Conservation (phyloP, 2,329 filamentous ascomycete species). For the Monilinia fructigena region DNA sequence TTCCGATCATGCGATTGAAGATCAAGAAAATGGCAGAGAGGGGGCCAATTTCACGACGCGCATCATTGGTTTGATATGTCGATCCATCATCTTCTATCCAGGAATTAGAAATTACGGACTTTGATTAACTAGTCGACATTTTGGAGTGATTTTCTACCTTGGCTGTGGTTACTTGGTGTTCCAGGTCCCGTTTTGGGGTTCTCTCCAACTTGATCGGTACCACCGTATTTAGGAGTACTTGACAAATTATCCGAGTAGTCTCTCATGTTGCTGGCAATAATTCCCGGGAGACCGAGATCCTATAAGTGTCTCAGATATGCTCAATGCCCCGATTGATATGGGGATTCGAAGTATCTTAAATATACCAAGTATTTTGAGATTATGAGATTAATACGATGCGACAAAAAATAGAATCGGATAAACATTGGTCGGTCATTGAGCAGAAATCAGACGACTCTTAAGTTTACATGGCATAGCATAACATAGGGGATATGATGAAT, state of each 20-base stretch:
- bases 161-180: constrained; percentile 6
- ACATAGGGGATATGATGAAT: background rate
- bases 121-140: background rate
- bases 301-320: background rate
- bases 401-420: background rate
- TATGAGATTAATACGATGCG: background rate
- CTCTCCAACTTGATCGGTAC: background rate
- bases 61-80: constrained; percentile 21
- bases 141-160: constrained; percentile 11
- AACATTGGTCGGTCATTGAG: background rate
- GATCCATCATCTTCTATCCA: constrained; percentile 14
- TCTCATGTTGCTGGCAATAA: background rate
- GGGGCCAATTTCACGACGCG: constrained; percentile 54
- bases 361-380: background rate
- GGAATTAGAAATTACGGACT: background rate
- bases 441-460: background rate
- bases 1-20: constrained; percentile 65
- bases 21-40: constrained; percentile 57
- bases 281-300: too few species aligned
- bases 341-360: background rate
- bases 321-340: background rate
- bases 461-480: background rate
- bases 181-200: constrained; percentile 5
- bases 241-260: background rate
- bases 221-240: constrained; percentile 8